These are phyloP conservation scores for Elongisporangium undulatum DNA, from an alignment of 352 stramenopile genomes.

Conservation along the genomic window DNA sequence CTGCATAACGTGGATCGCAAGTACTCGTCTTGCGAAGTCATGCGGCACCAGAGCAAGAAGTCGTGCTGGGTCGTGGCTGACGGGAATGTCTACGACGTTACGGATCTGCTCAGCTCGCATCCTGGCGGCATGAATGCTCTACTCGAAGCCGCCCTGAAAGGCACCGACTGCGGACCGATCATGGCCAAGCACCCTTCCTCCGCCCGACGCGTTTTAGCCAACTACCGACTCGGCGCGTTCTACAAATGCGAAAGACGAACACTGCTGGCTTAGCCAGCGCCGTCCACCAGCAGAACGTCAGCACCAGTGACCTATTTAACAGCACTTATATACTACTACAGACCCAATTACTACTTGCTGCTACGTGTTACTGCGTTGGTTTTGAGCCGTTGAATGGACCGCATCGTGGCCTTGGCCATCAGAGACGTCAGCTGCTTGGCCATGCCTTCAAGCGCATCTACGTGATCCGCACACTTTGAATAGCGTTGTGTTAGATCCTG, in stretches of 20 bases:
- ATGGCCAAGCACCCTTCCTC: constrained; percentile 47
- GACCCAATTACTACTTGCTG: constrained; percentile 9
- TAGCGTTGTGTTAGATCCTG: not conserved
- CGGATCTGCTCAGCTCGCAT: constrained; percentile 82
- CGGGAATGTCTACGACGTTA: constrained; percentile 90
- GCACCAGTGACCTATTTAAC: not conserved
- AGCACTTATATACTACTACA: constrained; percentile 4
- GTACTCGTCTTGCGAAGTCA: constrained; percentile 88
- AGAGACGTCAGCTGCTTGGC: constrained; percentile 39
- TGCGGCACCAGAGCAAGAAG: constrained; percentile 63
- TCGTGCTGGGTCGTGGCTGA: constrained; percentile 91
- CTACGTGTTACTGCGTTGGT: not conserved
- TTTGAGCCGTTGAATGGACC: constrained; percentile 65
- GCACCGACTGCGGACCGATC: constrained; percentile 49
- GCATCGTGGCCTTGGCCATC: constrained; percentile 63
- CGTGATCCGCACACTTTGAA: constrained; percentile 24
- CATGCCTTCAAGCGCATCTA: constrained; percentile 42
- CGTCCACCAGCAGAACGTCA: too few species aligned
- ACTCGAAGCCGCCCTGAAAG: constrained; percentile 42
- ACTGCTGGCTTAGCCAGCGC: constrained; percentile 16
- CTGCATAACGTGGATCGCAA: constrained; percentile 32
- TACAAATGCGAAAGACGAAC: constrained; percentile 55
- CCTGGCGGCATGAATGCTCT: constrained; percentile 77
- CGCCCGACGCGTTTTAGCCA: constrained; percentile 34
- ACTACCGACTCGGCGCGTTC: constrained; percentile 61